Base-by-base conservation (phyloP, 805 yeast species). In the Hanseniaspora nectarophila region DNA sequence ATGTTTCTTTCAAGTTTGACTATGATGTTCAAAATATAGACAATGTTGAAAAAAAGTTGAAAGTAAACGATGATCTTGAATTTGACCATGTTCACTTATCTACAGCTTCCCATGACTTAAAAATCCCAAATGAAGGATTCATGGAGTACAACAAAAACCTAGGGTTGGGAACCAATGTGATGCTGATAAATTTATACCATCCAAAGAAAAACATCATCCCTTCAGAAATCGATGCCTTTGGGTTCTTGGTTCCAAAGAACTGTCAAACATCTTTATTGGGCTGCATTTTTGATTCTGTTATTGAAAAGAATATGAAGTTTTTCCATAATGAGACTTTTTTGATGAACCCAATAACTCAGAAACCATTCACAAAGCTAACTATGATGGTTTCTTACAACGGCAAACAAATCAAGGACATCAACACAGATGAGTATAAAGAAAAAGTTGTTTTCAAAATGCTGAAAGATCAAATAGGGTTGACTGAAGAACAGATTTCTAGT, bases 331-430 rank as follows among this genome's bases (percentile, higher is more conserved):
- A 54, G 8, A 60, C 56, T 15, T 60, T 16, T 2, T 26, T 29
- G n/a, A 42, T 42, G 5, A 20, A 29, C 10, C 18, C 40, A 16
- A 23, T 47, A 54, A 53, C 56, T n/a, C 38, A 32, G 6, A 23
- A 63, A 21, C 67, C 69, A 0, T 81, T 80, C 57, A 77, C 87
- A 5, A 86, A 84, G 58, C 62, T 89, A 52, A 92, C 98, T 0
- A 74, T 86, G 24, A 90, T 90, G 97, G 68, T 88, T 58, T 97
- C 97, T 4, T 97, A 97, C 0, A 85, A 83, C 60, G 72, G 67
- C 52, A 73, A 77, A 69, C 54, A 64, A 28, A 54, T 46, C 20
- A 43, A 53, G 4, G 47, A 45, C 10, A 52, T 59, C 5, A 61
- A 59, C 23, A 50, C 56, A n/a, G 53, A 58, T 21, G 15, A 57